Evolutionary conservation across 257 asterid species (phyloP), one percentile per base, ranked within the genome.

Genomic region (Craterostigma plantagineum): DNA sequence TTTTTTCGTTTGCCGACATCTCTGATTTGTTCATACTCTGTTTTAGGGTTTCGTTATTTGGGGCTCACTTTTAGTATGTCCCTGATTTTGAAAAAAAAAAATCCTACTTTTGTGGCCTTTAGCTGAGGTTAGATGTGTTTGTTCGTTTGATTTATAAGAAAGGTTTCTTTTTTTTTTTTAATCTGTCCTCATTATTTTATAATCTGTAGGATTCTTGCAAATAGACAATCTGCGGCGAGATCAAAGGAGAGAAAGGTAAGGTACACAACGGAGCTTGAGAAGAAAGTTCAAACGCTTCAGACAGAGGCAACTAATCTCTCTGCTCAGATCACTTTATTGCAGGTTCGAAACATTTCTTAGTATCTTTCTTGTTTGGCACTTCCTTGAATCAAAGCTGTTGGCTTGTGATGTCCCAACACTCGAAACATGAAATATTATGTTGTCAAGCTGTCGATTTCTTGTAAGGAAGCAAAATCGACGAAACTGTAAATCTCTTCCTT

Each of bases 151-250:
- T 1, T 17, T n/a, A 10, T 17, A 14, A 41, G 17, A 14, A 41
- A 14, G 2, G 10, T 3, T n/a, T 14, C 3, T 8, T 8, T 41
- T 9, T 17, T 11, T 14, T 17, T 3, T 41, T 9, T 3, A 7
- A n/a, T 5, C 5, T 10, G 14, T 8, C 8, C 45, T 14, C 45
- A 11, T n/a, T 41, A 14, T 3, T 41, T 41, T 3, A 15, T 7
- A 8, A 0, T 43, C 10, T 66, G 57, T 60, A 86, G 94, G 71
- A 78, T 82, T 59, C 86, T 87, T 34, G 95, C 97, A 14, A 87
- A 87, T 55, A 76, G 97, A 43, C 95, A 87, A 64, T 87, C 97
- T 46, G 97, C 97, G 4, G 93, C 97, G 10, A 77, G 95, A 11
- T 87, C 97, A 0, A 87, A 87, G 58, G 97, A 87, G 69, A 69